Percentiles rank a stretch among this genome's conserved stretches.
These are phyloP conservation scores for Penicillium sp. DNA, from an alignment of 2,329 filamentous ascomycete genomes.

Conservation along the genomic window DNA sequence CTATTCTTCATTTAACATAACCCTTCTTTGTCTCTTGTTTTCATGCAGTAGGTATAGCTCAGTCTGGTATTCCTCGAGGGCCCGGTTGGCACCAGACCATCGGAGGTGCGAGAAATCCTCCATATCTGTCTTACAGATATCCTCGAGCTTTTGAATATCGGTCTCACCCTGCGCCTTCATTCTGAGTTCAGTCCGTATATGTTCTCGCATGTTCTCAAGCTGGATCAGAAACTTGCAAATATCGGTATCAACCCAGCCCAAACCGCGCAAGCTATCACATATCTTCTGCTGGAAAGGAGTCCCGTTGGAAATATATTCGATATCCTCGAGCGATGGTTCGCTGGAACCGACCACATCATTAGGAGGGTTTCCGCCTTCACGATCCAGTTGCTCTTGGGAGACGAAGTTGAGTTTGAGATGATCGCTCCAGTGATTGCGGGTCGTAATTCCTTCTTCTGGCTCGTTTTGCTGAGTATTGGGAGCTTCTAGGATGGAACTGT, in stretches of 20 bases:
- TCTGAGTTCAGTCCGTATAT: not conserved
- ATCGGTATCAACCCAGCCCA: not conserved
- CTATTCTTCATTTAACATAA: not conserved
- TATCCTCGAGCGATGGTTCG: not conserved
- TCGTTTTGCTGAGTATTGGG: not conserved
- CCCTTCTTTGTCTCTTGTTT: not conserved
- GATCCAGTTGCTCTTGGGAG: not conserved
- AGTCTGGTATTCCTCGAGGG: not conserved
- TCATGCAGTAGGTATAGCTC: not conserved
- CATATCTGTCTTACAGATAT: not conserved
- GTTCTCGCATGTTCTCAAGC: not conserved
- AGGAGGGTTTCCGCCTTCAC: not conserved
- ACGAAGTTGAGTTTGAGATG: not conserved
- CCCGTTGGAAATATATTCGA: not conserved
- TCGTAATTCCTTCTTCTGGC: not conserved
- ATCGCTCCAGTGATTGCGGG: not conserved
- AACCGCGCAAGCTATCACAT: not conserved
- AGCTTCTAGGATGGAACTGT: not conserved
- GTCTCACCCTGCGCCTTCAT: not conserved
- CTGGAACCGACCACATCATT: not conserved
- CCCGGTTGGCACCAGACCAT: not conserved
- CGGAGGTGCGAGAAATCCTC: not conserved
- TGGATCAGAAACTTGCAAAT: not conserved
- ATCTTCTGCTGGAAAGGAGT: not conserved
- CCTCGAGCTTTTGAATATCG: not conserved